Conservation (phyloP, 345 rosid genomes). For the Hypericum perforatum region DNA sequence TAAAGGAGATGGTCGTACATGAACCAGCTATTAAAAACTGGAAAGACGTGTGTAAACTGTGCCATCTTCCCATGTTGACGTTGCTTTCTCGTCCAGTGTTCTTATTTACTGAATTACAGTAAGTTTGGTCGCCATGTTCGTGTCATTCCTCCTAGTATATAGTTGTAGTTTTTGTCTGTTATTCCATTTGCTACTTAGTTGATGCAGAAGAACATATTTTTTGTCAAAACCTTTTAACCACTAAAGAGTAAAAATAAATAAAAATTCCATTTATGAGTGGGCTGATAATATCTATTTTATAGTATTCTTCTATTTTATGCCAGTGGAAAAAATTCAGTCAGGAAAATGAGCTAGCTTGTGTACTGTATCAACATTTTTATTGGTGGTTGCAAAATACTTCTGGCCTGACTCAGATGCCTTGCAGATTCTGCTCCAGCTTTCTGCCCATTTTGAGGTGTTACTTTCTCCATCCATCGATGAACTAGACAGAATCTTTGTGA, state of each 20-base stretch:
- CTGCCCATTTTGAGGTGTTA: constrained; percentile 36
- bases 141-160: too few species aligned
- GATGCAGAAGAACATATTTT: too few species aligned
- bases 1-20: constrained; percentile 21
- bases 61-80: constrained; percentile 7
- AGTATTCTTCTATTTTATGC: too few species aligned
- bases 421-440: constrained; percentile 59
- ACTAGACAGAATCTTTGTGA: constrained; percentile 46
- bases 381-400: too few species aligned
- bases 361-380: too few species aligned
- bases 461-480: constrained; percentile 37
- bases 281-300: too few species aligned
- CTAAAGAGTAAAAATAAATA: too few species aligned
- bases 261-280: too few species aligned
- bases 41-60: constrained; percentile 47
- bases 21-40: constrained; percentile 28
- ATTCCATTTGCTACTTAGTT: not conserved
- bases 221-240: too few species aligned
- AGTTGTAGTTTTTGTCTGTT: not conserved
- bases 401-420: constrained; percentile 11
- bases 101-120: not conserved
- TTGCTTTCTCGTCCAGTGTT: constrained; percentile 9
- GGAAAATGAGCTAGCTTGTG: too few species aligned
- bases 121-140: too few species aligned
- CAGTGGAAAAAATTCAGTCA: too few species aligned